Base-by-base conservation (phyloP, 164 flowering plant genomes). In the Stephania yunnanensis region DNA sequence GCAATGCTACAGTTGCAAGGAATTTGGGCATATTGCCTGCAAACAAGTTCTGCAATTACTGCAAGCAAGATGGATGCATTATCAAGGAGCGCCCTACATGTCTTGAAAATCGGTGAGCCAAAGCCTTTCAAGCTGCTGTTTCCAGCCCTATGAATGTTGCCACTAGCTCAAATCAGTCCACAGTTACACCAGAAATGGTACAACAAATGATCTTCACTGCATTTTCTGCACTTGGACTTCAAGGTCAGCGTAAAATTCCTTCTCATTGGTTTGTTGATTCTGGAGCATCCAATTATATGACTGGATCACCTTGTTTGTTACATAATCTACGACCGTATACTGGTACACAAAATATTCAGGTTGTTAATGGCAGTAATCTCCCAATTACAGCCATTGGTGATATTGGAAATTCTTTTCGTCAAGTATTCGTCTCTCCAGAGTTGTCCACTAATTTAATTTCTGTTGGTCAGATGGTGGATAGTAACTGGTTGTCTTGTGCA, bases 91-190 rank as follows among this genome's bases (percentile, higher is more conserved):
- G 10, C 6, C 63, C 63, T 55, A 55, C 11, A 1, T 20, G 2
- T 17, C 63, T n/a, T 1, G 63, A 55, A 55, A 55, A 55, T 6
- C 2, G 5, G n/a, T 20, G 0, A 55, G 63, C 5, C 63, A 2
- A 55, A 55, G 63, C 63, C n/a, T 55, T 55, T 55, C 63, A 55
- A 55, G 63, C n/a, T 55, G 63, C 19, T 55, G 63, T 55, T 55
- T 10, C n/a, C 2, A 17, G 63, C 19, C 10, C 63, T 55, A 7
- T 3, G 19, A 0, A 17, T 55, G 19, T 6, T 0, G 19, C 63
- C n/a, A 10, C 63, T 2, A 48, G 53, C 53, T 13, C 63, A 17
- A 55, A 13, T 17, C 63, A 55, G n/a, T 6, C 2, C 19, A n/a
- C 19, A 5, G 6, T 55, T 55, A 55, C 63, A 5, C 63, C 63